Conservation (phyloP, 208 protist genomes). For the Acanthamoeba royreba region DNA sequence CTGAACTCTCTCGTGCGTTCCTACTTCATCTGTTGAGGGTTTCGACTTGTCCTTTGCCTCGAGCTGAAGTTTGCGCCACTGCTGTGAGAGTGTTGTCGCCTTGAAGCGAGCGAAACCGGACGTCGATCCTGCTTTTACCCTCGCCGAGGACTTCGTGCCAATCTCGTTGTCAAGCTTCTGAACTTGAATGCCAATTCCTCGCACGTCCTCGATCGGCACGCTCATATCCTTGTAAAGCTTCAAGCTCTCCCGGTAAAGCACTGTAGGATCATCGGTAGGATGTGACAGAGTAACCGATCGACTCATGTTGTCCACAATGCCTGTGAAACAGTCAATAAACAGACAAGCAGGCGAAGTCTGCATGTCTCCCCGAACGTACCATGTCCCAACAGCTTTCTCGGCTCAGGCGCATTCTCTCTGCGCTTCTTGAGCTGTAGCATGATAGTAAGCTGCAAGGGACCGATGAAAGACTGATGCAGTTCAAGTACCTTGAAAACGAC, state of each 20-base stretch:
- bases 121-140: not conserved
- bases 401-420: not conserved
- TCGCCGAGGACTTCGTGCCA: not conserved
- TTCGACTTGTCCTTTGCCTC: not conserved
- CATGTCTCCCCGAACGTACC: too few relatives aligned
- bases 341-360: too few relatives aligned
- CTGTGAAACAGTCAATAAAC: too few relatives aligned
- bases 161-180: not conserved
- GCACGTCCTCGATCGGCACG: not conserved
- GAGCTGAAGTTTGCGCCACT: not conserved
- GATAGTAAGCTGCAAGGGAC: too few relatives aligned
- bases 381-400: conserved; percentile 55
- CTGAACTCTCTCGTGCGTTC: not conserved
- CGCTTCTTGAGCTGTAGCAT: not conserved
- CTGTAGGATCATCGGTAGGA: not conserved
- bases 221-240: not conserved
- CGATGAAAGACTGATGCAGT: not conserved
- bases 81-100: not conserved
- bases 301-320: not conserved
- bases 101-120: not conserved
- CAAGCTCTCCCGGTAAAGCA: not conserved
- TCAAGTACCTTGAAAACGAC: conserved; percentile 41
- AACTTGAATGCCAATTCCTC: conserved; percentile 40
- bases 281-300: not conserved
- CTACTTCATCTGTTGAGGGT: not conserved